Evolutionary conservation across 495 filamentous ascomycete genomes (phyloP), one percentile per base, ranked within the genome.

Genomic region (Xylaria sp.): DNA sequence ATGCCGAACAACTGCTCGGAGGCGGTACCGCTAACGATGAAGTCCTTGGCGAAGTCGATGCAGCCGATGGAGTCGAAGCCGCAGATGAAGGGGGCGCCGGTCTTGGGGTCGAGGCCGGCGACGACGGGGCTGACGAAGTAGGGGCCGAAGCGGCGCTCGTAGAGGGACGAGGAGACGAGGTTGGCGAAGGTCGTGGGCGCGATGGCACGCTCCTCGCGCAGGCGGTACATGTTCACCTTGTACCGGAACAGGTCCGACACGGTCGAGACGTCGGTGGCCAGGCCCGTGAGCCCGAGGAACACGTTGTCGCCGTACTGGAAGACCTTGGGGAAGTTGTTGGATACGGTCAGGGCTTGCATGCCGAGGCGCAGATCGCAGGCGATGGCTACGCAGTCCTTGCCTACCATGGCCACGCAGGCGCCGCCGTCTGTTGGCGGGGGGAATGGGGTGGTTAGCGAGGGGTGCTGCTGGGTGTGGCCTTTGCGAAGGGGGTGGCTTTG

Each of bases 271-370:
- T 99, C 96, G 69, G 96, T 98, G 31, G 97, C 96, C 29, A 99
- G 92, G 37, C 96, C 96, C 5, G 97, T 98, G 53, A 99, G 88
- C 55, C 96, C 96, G n/a, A 99, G 91, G 82, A 97, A 97, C 74
- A 95, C 93, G 61, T 50, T 66, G 80, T 94, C 92, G 79, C 93
- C 94, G 87, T 97, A 98, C 81, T 92, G 89, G 90, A 98, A 98
- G 88, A 99, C 93, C 85, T 99, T 99, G 84, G 96, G 96, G 89
- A 97, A 98, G 90, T 98, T 97, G 90, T 98, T 98, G 79, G 93
- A 97, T 67, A 99, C 91, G 48, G 96, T 99, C 79, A 99, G 88
- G 76, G 97, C 87, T 87, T 99, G 97, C 81, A 98, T 91, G 72
- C 96, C 96, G 68, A 99, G 93, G 67, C 96, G 95, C 72, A 99